Conservation (phyloP, 345 rosid genomes). For the Excoecaria cochinchinensis region DNA sequence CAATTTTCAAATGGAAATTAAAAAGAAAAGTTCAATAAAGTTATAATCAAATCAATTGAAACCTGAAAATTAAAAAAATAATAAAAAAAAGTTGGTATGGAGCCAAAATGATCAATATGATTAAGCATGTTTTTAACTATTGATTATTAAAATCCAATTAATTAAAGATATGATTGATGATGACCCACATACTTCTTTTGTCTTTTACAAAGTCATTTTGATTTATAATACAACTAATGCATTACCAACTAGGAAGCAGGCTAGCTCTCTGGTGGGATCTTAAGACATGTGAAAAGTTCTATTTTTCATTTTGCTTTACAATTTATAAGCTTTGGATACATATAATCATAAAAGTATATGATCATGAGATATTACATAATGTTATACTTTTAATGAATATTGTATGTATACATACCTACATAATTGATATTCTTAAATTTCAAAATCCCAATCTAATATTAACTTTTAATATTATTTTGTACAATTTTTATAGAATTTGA, state of each 20-base stretch:
- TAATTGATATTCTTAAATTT: too few relatives aligned
- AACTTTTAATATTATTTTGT: too few relatives aligned
- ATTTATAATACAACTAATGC: background rate
- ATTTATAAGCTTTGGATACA: background rate
- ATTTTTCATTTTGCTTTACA: background rate
- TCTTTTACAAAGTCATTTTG: constrained; percentile 14
- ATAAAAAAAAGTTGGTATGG: constrained; percentile 19
- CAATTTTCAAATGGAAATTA: background rate
- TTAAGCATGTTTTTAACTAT: background rate
- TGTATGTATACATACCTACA: too few relatives aligned
- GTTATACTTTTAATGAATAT: too few relatives aligned
- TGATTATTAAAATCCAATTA: background rate
- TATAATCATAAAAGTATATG: too few relatives aligned
- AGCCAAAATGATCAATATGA: constrained; percentile 26
- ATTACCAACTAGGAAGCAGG: constrained; percentile 14
- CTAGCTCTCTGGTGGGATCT: constrained; percentile 19
- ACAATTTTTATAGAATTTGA: too few relatives aligned
- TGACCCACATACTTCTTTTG: constrained; percentile 4
- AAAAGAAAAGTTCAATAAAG: constrained; percentile 26
- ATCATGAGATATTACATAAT: too few relatives aligned
- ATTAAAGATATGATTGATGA: constrained; percentile 1
- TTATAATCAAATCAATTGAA: constrained; percentile 42
- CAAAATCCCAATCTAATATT: too few relatives aligned
- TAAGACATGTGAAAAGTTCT: background rate
- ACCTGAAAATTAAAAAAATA: constrained; percentile 23